Conservation (phyloP, 2,329 filamentous ascomycete genomes). For the Verticillium zaregamsianum region DNA sequence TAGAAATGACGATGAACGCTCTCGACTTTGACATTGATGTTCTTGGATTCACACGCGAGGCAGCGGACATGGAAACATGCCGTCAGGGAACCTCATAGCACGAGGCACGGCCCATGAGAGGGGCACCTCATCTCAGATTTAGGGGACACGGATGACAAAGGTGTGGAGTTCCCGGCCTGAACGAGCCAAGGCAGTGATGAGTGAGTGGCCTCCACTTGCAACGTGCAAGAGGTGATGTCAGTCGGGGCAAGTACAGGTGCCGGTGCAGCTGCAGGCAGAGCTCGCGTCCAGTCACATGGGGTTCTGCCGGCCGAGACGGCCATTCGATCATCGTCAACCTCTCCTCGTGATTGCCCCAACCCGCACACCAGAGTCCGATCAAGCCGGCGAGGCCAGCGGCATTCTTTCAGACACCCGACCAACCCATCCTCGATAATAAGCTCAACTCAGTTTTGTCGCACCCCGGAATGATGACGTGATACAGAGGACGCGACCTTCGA, state of each 20-base stretch:
- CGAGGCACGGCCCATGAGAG: too few species aligned
- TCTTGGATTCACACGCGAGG: too few species aligned
- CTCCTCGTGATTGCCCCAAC: background rate
- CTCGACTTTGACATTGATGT: too few species aligned
- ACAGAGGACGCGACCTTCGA: background rate
- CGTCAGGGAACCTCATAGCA: too few species aligned
- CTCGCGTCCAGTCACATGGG: background rate
- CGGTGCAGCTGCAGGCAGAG: background rate
- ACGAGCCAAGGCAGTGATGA: too few species aligned
- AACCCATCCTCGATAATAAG: background rate
- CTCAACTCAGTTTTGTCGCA: background rate
- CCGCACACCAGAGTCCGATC: background rate
- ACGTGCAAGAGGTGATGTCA: background rate
- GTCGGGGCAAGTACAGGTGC: background rate
- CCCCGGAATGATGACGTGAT: conserved; percentile 11
- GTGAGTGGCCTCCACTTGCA: background rate
- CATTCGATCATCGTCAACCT: background rate
- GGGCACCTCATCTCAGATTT: background rate
- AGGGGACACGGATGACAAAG: background rate
- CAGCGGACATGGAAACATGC: too few species aligned
- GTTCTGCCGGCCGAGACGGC: background rate
- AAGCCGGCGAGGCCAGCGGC: too few species aligned
- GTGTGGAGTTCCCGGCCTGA: background rate
- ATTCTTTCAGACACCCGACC: background rate
- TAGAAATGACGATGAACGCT: too few species aligned